Percentiles rank a stretch among this genome's conserved stretches.
These are phyloP conservation scores for Fraxinus latifolia DNA, from an alignment of 305 asterid genomes.

Conservation along the genomic window DNA sequence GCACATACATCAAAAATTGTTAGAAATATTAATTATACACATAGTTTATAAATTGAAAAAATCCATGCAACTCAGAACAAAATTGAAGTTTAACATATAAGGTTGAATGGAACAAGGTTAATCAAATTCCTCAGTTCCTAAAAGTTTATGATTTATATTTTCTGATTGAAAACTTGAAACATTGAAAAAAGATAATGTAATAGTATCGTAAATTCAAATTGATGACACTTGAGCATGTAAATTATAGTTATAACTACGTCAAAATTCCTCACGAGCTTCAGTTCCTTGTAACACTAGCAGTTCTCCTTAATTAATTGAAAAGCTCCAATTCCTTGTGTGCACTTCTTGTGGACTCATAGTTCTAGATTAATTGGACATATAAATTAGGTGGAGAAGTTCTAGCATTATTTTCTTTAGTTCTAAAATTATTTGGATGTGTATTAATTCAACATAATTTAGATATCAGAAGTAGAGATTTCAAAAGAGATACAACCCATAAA, in stretches of 20 bases:
- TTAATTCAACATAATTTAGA: not conserved
- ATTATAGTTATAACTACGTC: not conserved
- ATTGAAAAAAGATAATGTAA: not conserved
- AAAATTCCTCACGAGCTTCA: not conserved
- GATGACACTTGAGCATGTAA: not conserved
- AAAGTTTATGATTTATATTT: not conserved
- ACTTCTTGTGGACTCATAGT: not conserved
- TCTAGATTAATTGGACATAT: not conserved
- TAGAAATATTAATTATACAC: not conserved
- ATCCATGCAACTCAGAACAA: not conserved
- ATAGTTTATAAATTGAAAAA: not conserved
- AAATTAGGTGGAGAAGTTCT: not conserved
- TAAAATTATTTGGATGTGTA: not conserved
- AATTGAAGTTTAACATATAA: not conserved
- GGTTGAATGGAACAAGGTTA: not conserved
- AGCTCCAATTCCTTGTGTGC: not conserved
- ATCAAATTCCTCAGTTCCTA: not conserved
- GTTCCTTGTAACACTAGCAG: not conserved
- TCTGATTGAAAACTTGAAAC: not conserved
- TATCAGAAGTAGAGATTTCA: not conserved
- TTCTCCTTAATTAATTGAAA: not conserved
- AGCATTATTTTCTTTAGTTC: not conserved
- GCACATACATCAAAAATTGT: not conserved
- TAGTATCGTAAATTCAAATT: not conserved
- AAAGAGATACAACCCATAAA: not conserved